Base-by-base conservation (phyloP, 2,329 filamentous ascomycete species). In the Zymoseptoria passerinii region DNA sequence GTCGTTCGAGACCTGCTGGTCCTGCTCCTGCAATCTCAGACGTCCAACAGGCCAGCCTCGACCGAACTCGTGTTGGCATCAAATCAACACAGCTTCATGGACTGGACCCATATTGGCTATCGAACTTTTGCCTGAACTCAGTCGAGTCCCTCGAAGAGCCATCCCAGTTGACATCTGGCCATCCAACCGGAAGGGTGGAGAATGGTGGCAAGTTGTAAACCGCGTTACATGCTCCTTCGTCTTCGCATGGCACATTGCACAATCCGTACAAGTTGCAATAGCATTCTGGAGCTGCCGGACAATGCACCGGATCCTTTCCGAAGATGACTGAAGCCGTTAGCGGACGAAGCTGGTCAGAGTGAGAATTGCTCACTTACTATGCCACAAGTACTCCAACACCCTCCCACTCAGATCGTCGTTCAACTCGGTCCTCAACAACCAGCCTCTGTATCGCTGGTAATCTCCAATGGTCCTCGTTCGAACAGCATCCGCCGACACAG, bases 321-420 rank as follows among this genome's bases (percentile, higher is more conserved):
- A 61, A 59, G 16, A 61, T 57, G 52, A 61, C 60, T 61, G 2
- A 8, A 44, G 13, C n/a, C 3, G 35, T 44, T 16, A 44, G 35
- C 35, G 13, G 35, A 40, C 29, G 29, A 35, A 4, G 8, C 29
- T 35, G 29, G 28, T 8, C 28, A 10, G 8, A 29, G 3, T 9
- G 9, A n/a, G 48, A 3, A 9, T 2, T 49, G 23, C 1, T 49
- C 5, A 54, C 78, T 65, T 75, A 81, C 78, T 81, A 60, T 83
- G 81, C 81, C 81, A 83, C 1, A 76, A 77, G 67, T 83, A 83
- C 61, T 83, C 81, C 68, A 83, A 74, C 3, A 83, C 75, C n/a
- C 80, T 69, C 3, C 81, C 81, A 61, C 77, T 80, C 29, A 81
- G 70, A 48, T 73, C 74, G 68, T 83, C 80, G 0, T 67, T 66